Base-by-base conservation (phyloP, 208 protist genomes). In the Wallacemonas sp. region DNA sequence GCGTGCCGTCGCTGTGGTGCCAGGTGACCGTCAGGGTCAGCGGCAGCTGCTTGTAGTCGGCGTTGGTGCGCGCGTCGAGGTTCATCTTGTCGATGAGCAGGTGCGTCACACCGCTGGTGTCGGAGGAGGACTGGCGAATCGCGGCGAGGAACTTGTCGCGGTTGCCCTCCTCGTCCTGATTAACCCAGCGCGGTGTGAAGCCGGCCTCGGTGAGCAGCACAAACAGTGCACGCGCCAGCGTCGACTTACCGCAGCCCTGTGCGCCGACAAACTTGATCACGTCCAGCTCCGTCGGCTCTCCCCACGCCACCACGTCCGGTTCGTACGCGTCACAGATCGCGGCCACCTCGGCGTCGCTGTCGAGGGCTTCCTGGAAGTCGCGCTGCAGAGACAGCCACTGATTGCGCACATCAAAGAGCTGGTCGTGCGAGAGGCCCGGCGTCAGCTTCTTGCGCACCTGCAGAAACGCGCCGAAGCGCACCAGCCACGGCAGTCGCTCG, bases 61-160 rank as follows among this genome's bases (percentile, higher is more conserved):
- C 42, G 55, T 81, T 81, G 26, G 66, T 75, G 8, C 44, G 39
- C n/a, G 81, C 68, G 45, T 91, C 81, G 23, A 91, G 70, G 67
- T 91, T 91, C 79, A 86, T 86, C 73, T 91, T 91, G 72, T 91
- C 85, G 26, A 91, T 70, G 7, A 91, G 64, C 3, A 91, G 41
- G 65, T 91, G 81, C 46, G 81, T 79, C 38, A 75, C 57, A 10
- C 48, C 46, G 12, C 46, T 33, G 39, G 44, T 64, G 52, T 29
- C 23, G 29, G 41, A 49, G 2, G 76, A 65, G 32, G 79, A 67
- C 22, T 57, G 45, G 1, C 65, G 67, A 41, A 84, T 70, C n/a
- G 73, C 65, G 4, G 70, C 66, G 62, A 74, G 77, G 50, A 85
- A 77, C 45, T 77, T 73, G 59, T 67, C 41, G 20, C 75, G 71